These are phyloP conservation scores for Trichoderma sp. DNA, from an alignment of 2,329 filamentous ascomycete species.

Conservation along the genomic window DNA sequence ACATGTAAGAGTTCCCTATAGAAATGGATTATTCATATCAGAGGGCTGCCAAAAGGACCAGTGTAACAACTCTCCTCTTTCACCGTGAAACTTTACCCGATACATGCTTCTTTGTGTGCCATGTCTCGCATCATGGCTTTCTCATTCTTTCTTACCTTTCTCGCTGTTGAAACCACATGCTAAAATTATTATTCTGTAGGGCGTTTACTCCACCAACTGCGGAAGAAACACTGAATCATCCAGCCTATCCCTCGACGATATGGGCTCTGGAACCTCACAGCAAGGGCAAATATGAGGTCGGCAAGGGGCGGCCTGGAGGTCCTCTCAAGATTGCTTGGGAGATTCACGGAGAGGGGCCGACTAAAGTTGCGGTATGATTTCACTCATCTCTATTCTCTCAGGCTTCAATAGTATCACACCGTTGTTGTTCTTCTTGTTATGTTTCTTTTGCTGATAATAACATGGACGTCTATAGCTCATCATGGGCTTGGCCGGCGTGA, in stretches of 20 bases:
- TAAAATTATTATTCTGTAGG: constrained; percentile 1
- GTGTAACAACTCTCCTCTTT: constrained; percentile 6
- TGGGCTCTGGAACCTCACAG: constrained; percentile 71
- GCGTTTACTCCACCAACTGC: constrained; percentile 47
- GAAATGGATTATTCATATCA: background rate
- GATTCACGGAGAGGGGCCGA: constrained; percentile 74
- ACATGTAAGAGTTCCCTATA: background rate
- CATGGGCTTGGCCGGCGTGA: constrained; percentile 75
- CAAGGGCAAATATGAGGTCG: constrained; percentile 65
- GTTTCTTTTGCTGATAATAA: background rate
- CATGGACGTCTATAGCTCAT: constrained; percentile 60
- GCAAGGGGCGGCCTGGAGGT: constrained; percentile 67
- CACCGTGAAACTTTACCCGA: constrained; percentile 3
- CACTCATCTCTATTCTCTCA: background rate
- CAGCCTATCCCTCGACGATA: constrained; percentile 67
- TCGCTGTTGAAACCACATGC: background rate
- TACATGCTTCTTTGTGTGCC: background rate
- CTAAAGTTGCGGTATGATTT: constrained; percentile 69
- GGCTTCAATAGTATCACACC: background rate
- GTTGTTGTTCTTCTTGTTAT: background rate
- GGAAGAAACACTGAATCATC: constrained; percentile 64
- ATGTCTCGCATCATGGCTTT: background rate
- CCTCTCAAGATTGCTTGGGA: constrained; percentile 79
- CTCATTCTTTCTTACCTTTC: background rate
- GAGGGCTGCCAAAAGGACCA: background rate